These are phyloP conservation scores for Salix exigua DNA, from an alignment of 345 rosid species.

Conservation along the genomic window DNA sequence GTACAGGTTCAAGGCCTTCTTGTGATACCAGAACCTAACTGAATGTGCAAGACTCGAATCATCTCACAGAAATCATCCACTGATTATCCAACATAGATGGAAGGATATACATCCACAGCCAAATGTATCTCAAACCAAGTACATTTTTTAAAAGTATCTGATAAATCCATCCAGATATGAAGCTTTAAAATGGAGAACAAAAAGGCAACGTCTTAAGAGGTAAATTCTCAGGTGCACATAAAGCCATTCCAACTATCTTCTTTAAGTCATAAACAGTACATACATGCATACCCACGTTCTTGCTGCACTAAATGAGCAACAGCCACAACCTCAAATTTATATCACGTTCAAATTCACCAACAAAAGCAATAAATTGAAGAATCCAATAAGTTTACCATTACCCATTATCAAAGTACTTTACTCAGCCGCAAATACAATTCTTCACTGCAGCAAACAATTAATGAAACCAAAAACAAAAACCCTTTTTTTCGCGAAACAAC, in stretches of 20 bases:
- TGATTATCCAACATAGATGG: neutral
- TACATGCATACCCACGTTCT: neutral
- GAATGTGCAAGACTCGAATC: neutral
- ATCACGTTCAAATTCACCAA: neutral
- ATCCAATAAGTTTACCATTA: constrained; percentile 5
- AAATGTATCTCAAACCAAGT: neutral
- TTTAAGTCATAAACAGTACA: neutral
- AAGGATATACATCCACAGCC: neutral
- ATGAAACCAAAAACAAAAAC: constrained; percentile 2
- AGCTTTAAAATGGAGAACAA: neutral
- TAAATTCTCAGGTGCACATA: neutral
- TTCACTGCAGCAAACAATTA: neutral
- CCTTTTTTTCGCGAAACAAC: neutral
- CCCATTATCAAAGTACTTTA: neutral
- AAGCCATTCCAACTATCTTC: neutral
- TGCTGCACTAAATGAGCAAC: neutral
- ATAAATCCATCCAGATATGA: neutral
- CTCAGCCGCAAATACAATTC: neutral
- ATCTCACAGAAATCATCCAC: neutral
- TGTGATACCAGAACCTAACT: neutral
- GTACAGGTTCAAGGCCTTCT: neutral
- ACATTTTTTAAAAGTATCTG: neutral
- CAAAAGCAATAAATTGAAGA: constrained; percentile 1
- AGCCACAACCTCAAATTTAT: neutral
- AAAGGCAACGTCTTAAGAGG: neutral